These are phyloP conservation scores for Spatholobus suberectus DNA, from an alignment of 306 rosid genomes.

Conservation along the genomic window DNA sequence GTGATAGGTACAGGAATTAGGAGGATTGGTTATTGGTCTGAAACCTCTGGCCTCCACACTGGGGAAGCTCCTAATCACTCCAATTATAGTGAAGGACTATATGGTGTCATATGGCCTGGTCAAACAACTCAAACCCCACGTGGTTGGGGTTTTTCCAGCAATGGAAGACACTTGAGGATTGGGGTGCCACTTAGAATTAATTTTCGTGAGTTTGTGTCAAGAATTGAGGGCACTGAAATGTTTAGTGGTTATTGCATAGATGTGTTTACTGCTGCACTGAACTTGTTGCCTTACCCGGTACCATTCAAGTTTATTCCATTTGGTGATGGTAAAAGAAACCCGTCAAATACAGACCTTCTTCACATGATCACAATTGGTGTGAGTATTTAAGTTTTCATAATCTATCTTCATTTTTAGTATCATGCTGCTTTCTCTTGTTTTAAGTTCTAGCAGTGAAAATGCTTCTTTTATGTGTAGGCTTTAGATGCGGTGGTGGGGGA, in stretches of 20 bases:
- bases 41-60: conserved; percentile 63
- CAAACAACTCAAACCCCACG: conserved; percentile 65
- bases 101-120: conserved; percentile 74
- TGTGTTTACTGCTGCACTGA: conserved; percentile 73
- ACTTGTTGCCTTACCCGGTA: conserved; percentile 69
- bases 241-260: conserved; percentile 77
- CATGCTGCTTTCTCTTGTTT: background rate
- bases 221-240: conserved; percentile 49
- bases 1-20: conserved; percentile 66
- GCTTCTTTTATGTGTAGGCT: conserved; percentile 41
- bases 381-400: conserved; percentile 44
- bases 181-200: conserved; percentile 69
- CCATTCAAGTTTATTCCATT: conserved; percentile 57
- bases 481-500: conserved; percentile 85
- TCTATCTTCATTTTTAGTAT: background rate
- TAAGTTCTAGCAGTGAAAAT: background rate
- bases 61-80: conserved; percentile 47
- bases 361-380: conserved; percentile 60
- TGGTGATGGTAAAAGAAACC: conserved; percentile 73
- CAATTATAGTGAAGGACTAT: conserved; percentile 50
- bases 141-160: conserved; percentile 78
- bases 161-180: conserved; percentile 65
- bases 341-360: conserved; percentile 59
- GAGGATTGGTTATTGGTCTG: conserved; percentile 82
- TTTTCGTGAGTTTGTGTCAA: conserved; percentile 60